These are phyloP conservation scores for Nannizziopsis arthrosporioides DNA, from an alignment of 2,329 filamentous ascomycete species.

Conservation along the genomic window DNA sequence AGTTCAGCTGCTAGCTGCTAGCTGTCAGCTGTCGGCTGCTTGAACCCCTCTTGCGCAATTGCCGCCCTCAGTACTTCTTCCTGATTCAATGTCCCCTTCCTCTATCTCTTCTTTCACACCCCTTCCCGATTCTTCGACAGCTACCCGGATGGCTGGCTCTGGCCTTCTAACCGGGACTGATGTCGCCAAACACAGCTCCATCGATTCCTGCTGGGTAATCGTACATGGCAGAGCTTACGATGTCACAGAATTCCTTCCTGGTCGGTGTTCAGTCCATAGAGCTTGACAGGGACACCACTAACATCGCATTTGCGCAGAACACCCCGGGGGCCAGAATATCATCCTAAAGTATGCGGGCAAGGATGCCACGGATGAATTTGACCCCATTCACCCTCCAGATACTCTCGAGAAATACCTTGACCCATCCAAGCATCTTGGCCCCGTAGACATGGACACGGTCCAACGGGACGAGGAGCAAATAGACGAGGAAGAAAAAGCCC, in stretches of 20 bases:
- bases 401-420: conserved; percentile 74
- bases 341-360: conserved; percentile 95
- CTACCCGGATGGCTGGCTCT: conserved; percentile 13
- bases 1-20: no score
- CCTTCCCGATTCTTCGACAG: not conserved
- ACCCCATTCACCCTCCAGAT: conserved; percentile 79
- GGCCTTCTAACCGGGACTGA: conserved; percentile 41
- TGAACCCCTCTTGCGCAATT: no score
- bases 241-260: conserved; percentile 77
- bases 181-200: conserved; percentile 63
- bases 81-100: no score
- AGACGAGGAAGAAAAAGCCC: conserved; percentile 59
- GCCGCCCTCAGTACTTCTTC: no score
- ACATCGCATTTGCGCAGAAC: conserved; percentile 43
- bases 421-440: conserved; percentile 73
- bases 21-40: no score
- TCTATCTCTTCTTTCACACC: not conserved
- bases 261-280: conserved; percentile 30
- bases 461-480: conserved; percentile 52
- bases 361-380: conserved; percentile 85
- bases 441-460: conserved; percentile 77
- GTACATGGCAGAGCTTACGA: conserved; percentile 81
- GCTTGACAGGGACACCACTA: not conserved
- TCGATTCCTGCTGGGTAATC: conserved; percentile 84
- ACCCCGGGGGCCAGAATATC: conserved; percentile 80